These are phyloP conservation scores for Wickerhamiella nectarea DNA, from an alignment of 805 yeast genomes.

Conservation along the genomic window DNA sequence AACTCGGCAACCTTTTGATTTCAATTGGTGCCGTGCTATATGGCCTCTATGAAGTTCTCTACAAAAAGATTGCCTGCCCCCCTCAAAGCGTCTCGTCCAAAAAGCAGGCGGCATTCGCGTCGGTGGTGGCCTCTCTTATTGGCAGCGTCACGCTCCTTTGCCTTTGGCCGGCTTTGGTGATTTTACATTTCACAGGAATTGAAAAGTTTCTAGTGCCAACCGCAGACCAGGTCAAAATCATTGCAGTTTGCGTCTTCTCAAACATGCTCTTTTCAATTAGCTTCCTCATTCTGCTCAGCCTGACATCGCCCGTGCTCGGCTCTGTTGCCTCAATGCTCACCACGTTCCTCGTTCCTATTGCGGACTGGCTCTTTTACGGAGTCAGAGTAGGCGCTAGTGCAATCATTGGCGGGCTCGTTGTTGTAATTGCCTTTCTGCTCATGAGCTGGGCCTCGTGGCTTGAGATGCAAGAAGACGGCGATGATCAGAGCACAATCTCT, in stretches of 20 bases:
- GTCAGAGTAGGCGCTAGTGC: slow-evolving; percentile 42
- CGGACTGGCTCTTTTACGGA: slow-evolving; percentile 59
- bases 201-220: slow-evolving; percentile 45
- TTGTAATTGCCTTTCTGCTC: slow-evolving; percentile 53
- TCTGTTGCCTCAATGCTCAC: slow-evolving; percentile 55
- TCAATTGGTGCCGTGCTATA: slow-evolving; percentile 61
- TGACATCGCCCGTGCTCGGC: slow-evolving; percentile 74
- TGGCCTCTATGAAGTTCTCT: slow-evolving; percentile 73
- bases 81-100: slow-evolving; percentile 51
- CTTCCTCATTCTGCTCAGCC: slow-evolving; percentile 64
- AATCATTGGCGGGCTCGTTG: slow-evolving; percentile 52
- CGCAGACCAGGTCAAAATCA: slow-evolving; percentile 31
- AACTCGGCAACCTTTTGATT: slow-evolving; percentile 58
- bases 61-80: slow-evolving; percentile 64
- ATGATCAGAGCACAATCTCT: slow-evolving; percentile 1
- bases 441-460: slow-evolving; percentile 33
- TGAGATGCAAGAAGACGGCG: slow-evolving; percentile 22
- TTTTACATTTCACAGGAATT: slow-evolving; percentile 40
- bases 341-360: slow-evolving; percentile 63
- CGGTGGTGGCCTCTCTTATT: slow-evolving; percentile 53
- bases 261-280: slow-evolving; percentile 59
- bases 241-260: slow-evolving; percentile 41
- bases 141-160: slow-evolving; percentile 44
- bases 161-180: slow-evolving; percentile 35
- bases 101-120: slow-evolving; percentile 70